Evolutionary conservation across 257 asterid genomes (phyloP), one percentile per base, ranked within the genome.

Genomic region (Jacaranda copaia): DNA sequence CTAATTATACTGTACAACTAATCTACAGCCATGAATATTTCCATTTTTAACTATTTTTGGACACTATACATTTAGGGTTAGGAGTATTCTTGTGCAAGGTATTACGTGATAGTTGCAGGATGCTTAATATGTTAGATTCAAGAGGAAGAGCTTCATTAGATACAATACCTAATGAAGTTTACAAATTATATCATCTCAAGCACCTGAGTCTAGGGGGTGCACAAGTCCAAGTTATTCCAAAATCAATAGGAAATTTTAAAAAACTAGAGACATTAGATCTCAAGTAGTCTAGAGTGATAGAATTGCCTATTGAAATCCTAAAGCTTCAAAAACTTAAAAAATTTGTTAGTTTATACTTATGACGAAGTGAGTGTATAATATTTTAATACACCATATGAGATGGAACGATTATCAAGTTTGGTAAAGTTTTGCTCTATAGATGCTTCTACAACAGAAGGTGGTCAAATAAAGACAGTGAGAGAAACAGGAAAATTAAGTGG

Each of bases 401-500:
- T 83, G 4, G 82, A 82, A 48, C 16, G 38, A 5, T 39, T 73
- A 55, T 2, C 14, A 3, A 25, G 60, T 36, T 70, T 84, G 3
- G 46, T 48, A 20, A 75, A 16, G n/a, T 63, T 82, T 6, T 0
- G 10, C 2, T 4, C 2, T 57, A 39, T 78, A 48, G 82, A 79
- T 13, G 84, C 72, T 42, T 1, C 6, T 42, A 0, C 1, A 16
- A 45, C 62, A 46, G 71, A 61, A 74, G 43, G 16, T 39, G 64
- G 9, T 8, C 69, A 49, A 35, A 19, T 19, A 11, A 48, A 61
- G 10, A 68, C 36, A 20, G 75, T 83, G 70, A 46, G 56, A 72
- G 82, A 80, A 68, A 66, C 80, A 32, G 81, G 88, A 10, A 76
- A 73, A 45, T 81, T 82, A 5, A 73, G 79, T 8, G 64, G 73